Evolutionary conservation across 176 grass and related monocot species (phyloP).

Genomic region (Themeda triandra): DNA sequence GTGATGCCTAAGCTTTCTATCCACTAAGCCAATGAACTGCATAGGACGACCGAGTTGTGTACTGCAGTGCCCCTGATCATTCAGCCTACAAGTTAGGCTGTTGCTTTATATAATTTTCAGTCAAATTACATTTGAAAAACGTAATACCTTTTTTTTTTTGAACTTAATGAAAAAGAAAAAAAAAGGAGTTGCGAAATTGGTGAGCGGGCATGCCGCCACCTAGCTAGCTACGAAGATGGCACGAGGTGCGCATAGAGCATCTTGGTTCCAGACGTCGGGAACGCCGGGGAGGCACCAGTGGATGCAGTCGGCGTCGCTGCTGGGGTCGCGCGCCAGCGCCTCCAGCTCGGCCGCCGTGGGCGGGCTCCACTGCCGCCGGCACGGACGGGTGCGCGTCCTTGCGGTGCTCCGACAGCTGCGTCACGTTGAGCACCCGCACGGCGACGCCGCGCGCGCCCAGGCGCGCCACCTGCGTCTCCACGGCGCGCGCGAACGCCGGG

Average conservation of each 20-base stretch:
- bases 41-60: background rate
- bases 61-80: background rate
- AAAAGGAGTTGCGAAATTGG: background rate
- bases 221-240: background rate
- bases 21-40: no score
- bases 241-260: conserved; percentile 61
- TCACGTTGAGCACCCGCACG: conserved; percentile 70
- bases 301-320: conserved; percentile 82
- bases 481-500: conserved; percentile 44
- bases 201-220: background rate
- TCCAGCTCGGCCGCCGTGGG: conserved; percentile 47
- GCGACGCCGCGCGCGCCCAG: conserved; percentile 45
- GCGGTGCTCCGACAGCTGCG: conserved; percentile 65
- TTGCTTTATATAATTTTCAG: background rate
- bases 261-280: conserved; percentile 79
- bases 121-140: no score
- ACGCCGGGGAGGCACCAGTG: conserved; percentile 99
- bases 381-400: conserved; percentile 88
- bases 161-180: background rate
- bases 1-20: no score
- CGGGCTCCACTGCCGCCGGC: conserved; percentile 63
- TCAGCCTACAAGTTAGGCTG: background rate
- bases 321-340: conserved; percentile 37
- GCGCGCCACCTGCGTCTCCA: conserved; percentile 37
- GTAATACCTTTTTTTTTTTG: background rate